phyloP scores from a whole-genome alignment of 2,329 filamentous ascomycete genomes.

The Gyromitra esculenta region DNA sequence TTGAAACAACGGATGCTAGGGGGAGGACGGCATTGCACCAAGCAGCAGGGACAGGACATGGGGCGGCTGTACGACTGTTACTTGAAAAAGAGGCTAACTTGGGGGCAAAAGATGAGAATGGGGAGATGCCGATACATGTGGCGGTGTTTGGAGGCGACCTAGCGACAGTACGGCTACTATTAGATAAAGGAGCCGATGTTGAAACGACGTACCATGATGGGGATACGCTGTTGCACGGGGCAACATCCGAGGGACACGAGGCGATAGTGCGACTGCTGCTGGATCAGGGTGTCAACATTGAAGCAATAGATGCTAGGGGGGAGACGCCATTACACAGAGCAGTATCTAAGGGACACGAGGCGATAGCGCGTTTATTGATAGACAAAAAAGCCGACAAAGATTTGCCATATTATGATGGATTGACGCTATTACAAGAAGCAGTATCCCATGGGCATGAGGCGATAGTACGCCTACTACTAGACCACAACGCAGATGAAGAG shows the following conservation, averaged over 20 bases:
- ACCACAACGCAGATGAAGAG: not conserved
- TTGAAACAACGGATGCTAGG: conserved; percentile 21
- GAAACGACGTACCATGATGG: conserved; percentile 21
- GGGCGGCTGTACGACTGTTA: conserved; percentile 6
- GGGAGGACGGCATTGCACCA: conserved; percentile 52
- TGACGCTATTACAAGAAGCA: conserved; percentile 51
- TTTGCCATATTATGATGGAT: conserved; percentile 36
- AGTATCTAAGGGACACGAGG: not conserved
- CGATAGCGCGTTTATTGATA: conserved; percentile 16
- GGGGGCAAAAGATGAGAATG: not conserved
- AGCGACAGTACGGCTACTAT: conserved; percentile 16
- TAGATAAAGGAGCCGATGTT: not conserved
- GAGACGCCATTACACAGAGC: conserved; percentile 31
- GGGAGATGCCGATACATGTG: not conserved
- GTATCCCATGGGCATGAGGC: conserved; percentile 32
- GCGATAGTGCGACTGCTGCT: not conserved
- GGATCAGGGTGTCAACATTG: not conserved
- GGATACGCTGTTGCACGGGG: conserved; percentile 30
- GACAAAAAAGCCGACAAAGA: not conserved
- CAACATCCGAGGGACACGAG: not conserved
- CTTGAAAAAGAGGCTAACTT: not conserved
- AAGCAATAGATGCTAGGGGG: not conserved
- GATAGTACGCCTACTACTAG: conserved; percentile 5
- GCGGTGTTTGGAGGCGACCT: not conserved
- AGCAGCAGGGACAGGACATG: conserved; percentile 24